Base-by-base conservation (phyloP, 257 asterid species). In the Jaltomata sinuosa region DNA sequence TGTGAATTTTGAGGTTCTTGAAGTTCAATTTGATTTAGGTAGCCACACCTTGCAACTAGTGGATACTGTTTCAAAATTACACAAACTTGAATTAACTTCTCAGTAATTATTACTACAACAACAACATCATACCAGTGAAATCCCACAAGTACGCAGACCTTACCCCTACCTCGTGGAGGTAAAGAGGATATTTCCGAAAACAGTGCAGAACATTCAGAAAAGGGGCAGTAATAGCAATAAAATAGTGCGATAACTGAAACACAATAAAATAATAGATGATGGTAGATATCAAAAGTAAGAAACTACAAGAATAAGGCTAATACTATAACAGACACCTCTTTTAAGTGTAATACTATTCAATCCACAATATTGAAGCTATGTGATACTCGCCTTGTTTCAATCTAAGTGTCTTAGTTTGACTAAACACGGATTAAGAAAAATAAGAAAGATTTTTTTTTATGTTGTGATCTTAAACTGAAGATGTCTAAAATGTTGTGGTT, bases 51-150 rank as follows among this genome's bases (percentile, higher is more conserved):
- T 85, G 97, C 90, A 47, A 89, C 65, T 83, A 94, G 86, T 77
- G 97, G 94, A 87, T 87, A 89, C 98, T 94, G 97, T 88, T 88
- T 50, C 80, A 87, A 64, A 59, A 84, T 72, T n/a, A 85, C 74
- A 85, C 84, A 81, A 34, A 53, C 79, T 84, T 36, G 36, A 38
- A 6, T 79, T 10, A 55, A 81, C 45, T 45, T 71, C 57, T 64
- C 83, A 25, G 10, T 27, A 62, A 62, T 27, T 29, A 62, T 32
- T n/a, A n/a, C n/a, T 11, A 59, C 32, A 11, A 59, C 67, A 59
- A 54, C 61, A 6, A 55, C 14, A 55, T 8, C 64, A 55, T 59
- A 22, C 0, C 18, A 59, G 67, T 22, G 65, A 57, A 57, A n/a
- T 57, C 22, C 15, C 65, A 57, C 18, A 14, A 59, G 3, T 22